phyloP scores from a whole-genome alignment of 2,329 filamentous ascomycete species.

The Neurospora sp. region DNA sequence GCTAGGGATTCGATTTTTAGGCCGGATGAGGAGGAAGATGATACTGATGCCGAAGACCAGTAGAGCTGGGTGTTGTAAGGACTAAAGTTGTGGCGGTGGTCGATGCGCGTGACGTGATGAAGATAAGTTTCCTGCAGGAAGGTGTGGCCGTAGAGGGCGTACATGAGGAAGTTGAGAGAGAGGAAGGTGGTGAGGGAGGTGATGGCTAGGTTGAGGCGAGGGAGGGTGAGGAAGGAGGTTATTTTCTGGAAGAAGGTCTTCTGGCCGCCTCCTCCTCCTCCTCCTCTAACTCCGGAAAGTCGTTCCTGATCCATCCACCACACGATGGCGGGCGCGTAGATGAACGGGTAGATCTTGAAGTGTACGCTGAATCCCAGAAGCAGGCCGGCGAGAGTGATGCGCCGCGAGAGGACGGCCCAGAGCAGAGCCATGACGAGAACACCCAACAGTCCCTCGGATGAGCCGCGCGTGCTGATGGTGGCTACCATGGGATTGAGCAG shows the following conservation, averaged over 20 bases:
- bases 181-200: constrained; percentile 57
- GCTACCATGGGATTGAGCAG: constrained; percentile 97
- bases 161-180: constrained; percentile 6
- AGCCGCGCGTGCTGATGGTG: constrained; percentile 88
- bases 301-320: constrained; percentile 65
- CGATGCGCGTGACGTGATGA: constrained; percentile 85
- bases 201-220: constrained; percentile 48
- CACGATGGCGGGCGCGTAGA: constrained; percentile 74
- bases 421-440: constrained; percentile 75
- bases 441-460: constrained; percentile 82
- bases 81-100: constrained; percentile 97
- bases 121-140: constrained; percentile 88
- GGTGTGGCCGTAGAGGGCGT: constrained; percentile 58
- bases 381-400: constrained; percentile 57
- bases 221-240: constrained; percentile 38
- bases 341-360: constrained; percentile 98
- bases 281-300: constrained; percentile 17
- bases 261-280: too few species aligned
- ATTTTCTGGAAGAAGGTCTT: constrained; percentile 6
- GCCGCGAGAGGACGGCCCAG: constrained; percentile 64
- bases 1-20: constrained; percentile 65
- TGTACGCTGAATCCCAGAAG: constrained; percentile 80
- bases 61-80: constrained; percentile 91
- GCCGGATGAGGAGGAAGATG: constrained; percentile 18
- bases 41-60: constrained; percentile 57